A percentile compares a stretch with the other conserved stretches of the same genome.
Conservation (phyloP, 768 basidiomycete species). For the Leccinum longicurvipes region DNA sequence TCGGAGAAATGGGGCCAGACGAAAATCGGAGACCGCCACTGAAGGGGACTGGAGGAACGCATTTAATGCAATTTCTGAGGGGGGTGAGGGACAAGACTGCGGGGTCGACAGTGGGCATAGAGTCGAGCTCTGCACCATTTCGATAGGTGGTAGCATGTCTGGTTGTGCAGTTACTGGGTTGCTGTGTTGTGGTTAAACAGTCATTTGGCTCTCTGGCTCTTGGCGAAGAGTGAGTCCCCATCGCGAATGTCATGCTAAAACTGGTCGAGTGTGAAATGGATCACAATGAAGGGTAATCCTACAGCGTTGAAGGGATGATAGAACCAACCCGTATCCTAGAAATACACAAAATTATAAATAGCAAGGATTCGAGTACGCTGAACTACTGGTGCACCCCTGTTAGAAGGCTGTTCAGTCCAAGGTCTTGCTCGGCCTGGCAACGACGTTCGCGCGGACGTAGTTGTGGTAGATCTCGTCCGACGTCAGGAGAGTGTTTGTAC, state of each 20-base stretch:
- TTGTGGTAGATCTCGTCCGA: slow-evolving; percentile 74
- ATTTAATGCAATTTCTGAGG: slow-evolving; percentile 73
- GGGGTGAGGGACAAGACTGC: slow-evolving; percentile 66
- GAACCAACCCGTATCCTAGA: no score
- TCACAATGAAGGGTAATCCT: no score
- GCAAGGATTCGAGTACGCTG: no score
- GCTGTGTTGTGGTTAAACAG: background rate
- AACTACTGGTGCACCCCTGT: no score
- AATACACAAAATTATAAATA: no score
- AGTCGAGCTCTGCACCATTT: background rate
- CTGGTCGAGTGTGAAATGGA: no score
- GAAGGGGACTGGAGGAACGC: slow-evolving; percentile 80
- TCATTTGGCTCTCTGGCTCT: no score
- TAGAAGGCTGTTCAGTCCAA: slow-evolving; percentile 5
- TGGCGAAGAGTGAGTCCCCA: no score
- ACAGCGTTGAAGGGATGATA: no score
- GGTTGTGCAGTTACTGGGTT: background rate
- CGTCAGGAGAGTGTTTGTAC: slow-evolving; percentile 64
- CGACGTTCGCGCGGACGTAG: slow-evolving; percentile 58
- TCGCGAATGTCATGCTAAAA: no score
- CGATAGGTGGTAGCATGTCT: background rate
- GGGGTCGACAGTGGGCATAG: slow-evolving; percentile 34
- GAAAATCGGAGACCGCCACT: slow-evolving; percentile 29
- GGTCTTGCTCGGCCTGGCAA: slow-evolving; percentile 13
- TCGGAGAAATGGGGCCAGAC: slow-evolving; percentile 12